Base-by-base conservation (phyloP, 257 asterid species). In the Ballota nigra region DNA sequence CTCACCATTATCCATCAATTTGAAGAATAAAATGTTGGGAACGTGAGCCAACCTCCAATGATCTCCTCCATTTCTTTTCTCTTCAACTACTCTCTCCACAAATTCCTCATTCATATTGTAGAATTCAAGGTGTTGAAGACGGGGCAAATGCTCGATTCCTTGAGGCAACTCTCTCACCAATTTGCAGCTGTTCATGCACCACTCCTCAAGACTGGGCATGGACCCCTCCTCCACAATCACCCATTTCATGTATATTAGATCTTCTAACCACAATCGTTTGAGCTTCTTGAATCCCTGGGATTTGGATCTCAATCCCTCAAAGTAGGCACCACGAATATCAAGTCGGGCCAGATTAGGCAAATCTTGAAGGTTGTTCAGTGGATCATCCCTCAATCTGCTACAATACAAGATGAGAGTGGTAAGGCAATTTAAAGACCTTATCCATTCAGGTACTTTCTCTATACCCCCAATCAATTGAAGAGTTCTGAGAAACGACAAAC, bases 371-470 rank as follows among this genome's bases (percentile, higher is more conserved):
- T 6, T 43, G 7, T 15, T 43, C 52, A 43, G 2, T 43, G 52
- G 19, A 13, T 43, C 52, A 4, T 15, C 52, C 4, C 7, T 12
- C 52, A 43, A 15, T 13, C 52, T 15, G 16, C 52, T 43, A 18
- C 52, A 43, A 43, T 1, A 3, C 5, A 43, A 7, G 13, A 0
- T 15, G 13, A 43, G 52, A 3, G 18, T 43, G 7, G 52, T 43
- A 15, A 43, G 52, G 1, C 19, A 6, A 43, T 43, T 12, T 41
- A 73, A 71, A 34, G 53, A 63, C 26, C 26, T 13, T 36, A 75
- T 36, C 78, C 83, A 79, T 10, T 34, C 49, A 0, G 83, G 83
- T 7, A 79, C 2, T 63, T 22, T 65, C 41, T 36, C 75, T 5
- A 79, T 13, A 3, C 41, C 13, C 1, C 75, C 83, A 0, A 0